Evolutionary conservation across 768 basidiomycete species (phyloP).

Genomic region (Suillus occidentalis): DNA sequence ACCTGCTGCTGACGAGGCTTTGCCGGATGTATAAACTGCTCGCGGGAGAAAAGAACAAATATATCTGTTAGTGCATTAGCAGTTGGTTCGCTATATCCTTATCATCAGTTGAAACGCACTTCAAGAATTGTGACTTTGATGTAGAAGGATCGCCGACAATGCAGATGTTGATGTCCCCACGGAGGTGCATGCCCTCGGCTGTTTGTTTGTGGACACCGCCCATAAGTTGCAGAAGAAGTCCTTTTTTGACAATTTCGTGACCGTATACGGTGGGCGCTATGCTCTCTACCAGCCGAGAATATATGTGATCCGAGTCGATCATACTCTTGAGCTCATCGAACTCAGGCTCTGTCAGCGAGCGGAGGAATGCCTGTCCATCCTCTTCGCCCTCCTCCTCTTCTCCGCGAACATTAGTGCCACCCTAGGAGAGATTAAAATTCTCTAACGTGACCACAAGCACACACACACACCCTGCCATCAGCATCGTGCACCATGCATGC

Average conservation of each 20-base stretch:
- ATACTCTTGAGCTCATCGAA: slow-evolving; percentile 92
- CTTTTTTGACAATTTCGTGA: slow-evolving; percentile 99
- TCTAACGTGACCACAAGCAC: not conserved
- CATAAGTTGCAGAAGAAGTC: slow-evolving; percentile 93
- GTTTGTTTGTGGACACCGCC: slow-evolving; percentile 99
- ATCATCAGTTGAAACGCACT: slow-evolving; percentile 52
- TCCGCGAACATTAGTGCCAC: slow-evolving; percentile 84
- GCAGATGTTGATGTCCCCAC: slow-evolving; percentile 98
- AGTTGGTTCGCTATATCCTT: not conserved
- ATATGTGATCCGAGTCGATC: slow-evolving; percentile 95
- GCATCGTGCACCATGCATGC: slow-evolving; percentile 96
- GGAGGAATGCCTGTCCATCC: slow-evolving; percentile 80
- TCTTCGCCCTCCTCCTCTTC: slow-evolving; percentile 82
- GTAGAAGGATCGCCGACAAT: slow-evolving; percentile 97
- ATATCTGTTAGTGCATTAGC: slow-evolving; percentile 55
- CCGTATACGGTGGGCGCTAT: slow-evolving; percentile 99
- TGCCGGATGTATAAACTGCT: slow-evolving; percentile 98
- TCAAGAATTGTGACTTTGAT: slow-evolving; percentile 97
- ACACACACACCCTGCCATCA: slow-evolving; percentile 73
- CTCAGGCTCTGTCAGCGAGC: slow-evolving; percentile 89
- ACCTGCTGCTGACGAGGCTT: slow-evolving; percentile 98
- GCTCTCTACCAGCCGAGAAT: slow-evolving; percentile 87
- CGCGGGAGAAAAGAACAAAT: slow-evolving; percentile 97
- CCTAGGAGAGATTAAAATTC: slow-evolving; percentile 41
- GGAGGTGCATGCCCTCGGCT: slow-evolving; percentile 93